These are phyloP conservation scores for Rhododendron kiyosumense DNA, from an alignment of 148 eudicot genomes.

Conservation along the genomic window DNA sequence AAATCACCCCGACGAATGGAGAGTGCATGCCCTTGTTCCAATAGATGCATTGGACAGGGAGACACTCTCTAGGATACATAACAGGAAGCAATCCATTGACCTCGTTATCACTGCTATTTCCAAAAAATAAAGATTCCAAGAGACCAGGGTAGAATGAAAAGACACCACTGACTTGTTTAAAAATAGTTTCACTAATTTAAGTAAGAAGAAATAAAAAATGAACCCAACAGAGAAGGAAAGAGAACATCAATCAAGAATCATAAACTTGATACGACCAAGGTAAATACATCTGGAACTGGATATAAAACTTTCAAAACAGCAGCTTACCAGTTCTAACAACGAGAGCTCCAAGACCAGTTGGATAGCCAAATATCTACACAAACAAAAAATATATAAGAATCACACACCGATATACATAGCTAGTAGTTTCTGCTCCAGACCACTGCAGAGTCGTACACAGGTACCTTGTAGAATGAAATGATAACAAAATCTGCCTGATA, in stretches of 20 bases:
- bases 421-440: neutral
- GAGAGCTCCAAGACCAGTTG: constrained; percentile 97
- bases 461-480: constrained; percentile 90
- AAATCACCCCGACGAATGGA: neutral
- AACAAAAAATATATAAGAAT: constrained; percentile 1
- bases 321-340: constrained; percentile 77
- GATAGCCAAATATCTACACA: constrained; percentile 81
- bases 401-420: neutral
- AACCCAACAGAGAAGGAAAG: neutral
- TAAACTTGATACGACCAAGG: neutral
- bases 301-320: constrained; percentile 6
- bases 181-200: neutral
- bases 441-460: neutral
- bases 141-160: neutral
- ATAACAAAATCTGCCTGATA: constrained; percentile 85
- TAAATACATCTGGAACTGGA: neutral
- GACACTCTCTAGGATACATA: neutral
- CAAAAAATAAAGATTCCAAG: neutral
- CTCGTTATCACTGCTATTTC: neutral
- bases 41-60: neutral
- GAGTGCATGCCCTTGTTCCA: neutral
- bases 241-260: neutral
- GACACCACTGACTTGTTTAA: neutral
- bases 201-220: neutral
- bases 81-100: neutral